Base-by-base conservation (phyloP, 164 flowering plant species). In the Piper longum region DNA sequence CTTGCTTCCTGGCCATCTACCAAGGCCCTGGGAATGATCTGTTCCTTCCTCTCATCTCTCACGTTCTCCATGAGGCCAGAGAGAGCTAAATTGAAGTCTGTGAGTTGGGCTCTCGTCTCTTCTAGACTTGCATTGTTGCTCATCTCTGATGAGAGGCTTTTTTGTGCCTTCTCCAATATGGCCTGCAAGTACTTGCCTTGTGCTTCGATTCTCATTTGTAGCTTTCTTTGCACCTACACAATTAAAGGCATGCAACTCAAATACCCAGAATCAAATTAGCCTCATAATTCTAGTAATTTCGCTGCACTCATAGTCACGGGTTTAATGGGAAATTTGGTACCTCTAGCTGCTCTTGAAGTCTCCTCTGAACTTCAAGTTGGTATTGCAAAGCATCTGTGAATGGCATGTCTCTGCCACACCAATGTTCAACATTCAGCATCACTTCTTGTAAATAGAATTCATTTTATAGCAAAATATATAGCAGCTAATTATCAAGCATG, bases 171-270 rank as follows among this genome's bases (percentile, higher is more conserved):
- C 68, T 86, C 89, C 60, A 91, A 52, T 66, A 91, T 81, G 2
- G 87, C 71, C 59, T 86, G 88, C 74, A 91, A 75, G 73, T 86
- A 91, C 77, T 88, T 91, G 64, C 96, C 97, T 74, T 91, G 97
- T 0, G 89, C 84, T 61, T 88, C 97, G 54, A 86, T 91, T 77
- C 97, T 85, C 91, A 85, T 86, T 58, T 91, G 91, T 64, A 91
- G 52, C 68, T 76, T 86, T 68, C 74, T 79, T 60, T 91, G 93
- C 42, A 91, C 96, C 96, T 89, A 61, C 61, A 52, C 52, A 48
- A 48, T 14, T 9, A 12, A 48, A 5, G 11, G 1, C 52, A 48
- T 9, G 52, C 14, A 48, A 5, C 36, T 26, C 36, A 26, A 26
- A 26, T 26, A 26, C 36, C 36, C 36, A 26, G 36, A 26, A 48